A percentile compares a stretch with the other conserved stretches of the same genome.
These are phyloP conservation scores for Anthostomella pinea DNA, from an alignment of 2,329 filamentous ascomycete species.

Conservation along the genomic window DNA sequence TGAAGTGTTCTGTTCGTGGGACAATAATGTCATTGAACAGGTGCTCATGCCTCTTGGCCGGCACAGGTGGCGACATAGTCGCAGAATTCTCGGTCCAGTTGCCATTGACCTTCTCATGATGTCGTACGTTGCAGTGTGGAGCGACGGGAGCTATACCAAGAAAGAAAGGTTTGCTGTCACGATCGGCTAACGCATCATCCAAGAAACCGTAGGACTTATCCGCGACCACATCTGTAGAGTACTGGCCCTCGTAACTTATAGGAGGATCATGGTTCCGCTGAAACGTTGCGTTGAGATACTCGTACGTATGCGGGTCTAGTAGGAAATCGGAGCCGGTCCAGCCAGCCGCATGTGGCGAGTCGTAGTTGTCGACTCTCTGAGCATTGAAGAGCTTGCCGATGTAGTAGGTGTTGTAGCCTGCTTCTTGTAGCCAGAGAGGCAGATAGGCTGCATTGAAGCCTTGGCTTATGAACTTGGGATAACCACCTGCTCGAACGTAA, in stretches of 20 bases:
- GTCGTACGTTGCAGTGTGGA: conserved; percentile 48
- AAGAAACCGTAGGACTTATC: conserved; percentile 52
- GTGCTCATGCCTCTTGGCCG: conserved; percentile 56
- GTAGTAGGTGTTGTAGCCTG: conserved; percentile 70
- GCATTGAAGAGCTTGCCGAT: conserved; percentile 71
- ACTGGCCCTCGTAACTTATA: conserved; percentile 51
- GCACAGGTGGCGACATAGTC: conserved; percentile 54
- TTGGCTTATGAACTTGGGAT: conserved; percentile 62
- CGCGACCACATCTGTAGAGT: conserved; percentile 53
- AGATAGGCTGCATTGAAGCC: conserved; percentile 67
- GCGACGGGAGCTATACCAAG: conserved; percentile 57
- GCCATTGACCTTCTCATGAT: conserved; percentile 18
- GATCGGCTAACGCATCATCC: conserved; percentile 51
- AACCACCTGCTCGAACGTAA: too few relatives aligned
- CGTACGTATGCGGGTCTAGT: conserved; percentile 61
- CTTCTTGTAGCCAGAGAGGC: conserved; percentile 67
- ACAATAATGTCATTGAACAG: conserved; percentile 59
- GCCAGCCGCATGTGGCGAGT: conserved; percentile 53
- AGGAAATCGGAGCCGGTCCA: conserved; percentile 57
- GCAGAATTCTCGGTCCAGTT: conserved; percentile 36
- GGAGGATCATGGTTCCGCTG: conserved; percentile 54
- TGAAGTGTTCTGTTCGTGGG: conserved; percentile 65
- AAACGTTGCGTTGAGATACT: conserved; percentile 60
- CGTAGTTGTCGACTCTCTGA: conserved; percentile 59
- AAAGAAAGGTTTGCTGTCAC: conserved; percentile 53